Base-by-base conservation (phyloP, 1,139 yeast genomes). In the Suhomyces panamericanus region DNA sequence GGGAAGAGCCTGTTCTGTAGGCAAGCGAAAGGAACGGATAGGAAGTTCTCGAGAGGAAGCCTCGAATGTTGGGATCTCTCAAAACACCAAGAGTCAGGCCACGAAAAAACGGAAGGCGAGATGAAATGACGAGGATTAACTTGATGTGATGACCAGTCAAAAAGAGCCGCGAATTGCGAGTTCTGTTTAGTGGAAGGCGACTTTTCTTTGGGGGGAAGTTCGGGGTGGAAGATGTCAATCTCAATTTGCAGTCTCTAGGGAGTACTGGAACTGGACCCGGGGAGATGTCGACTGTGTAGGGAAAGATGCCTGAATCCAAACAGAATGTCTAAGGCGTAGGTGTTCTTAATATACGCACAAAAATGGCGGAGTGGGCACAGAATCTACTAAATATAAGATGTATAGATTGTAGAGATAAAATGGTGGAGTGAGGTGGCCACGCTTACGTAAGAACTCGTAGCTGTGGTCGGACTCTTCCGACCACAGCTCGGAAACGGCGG, bases 351-450 rank as follows among this genome's bases (percentile, higher is more conserved):
- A 13, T 24, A 22, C 36, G 36, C 36, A 34, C 36, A 34, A 34
- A 24, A n/a, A 22, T 34, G 36, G 16, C 28, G 24, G 9, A 24
- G 22, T 15, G 30, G 38, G 22, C 38, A 27, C 38, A 24, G 32
- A 27, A 28, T 16, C 24, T 36, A 29, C 35, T 20, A 31, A 31
- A 20, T 32, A 30, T 38, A 38, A 32, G 41, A 24, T 31, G 38
- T 15, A 32, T 26, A 38, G 41, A 32, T 38, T 32, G 35, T 26
- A 32, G 20, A 32, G 41, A 38, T 38, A 38, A 38, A 26, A 39
- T 28, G 38, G 34, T 39, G 35, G 30, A 39, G 38, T 30, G 42
- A 34, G 24, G 31, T 39, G 37, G 32, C 17, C 29, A 17, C 15
- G 35, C 22, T 39, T 39, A 39, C 42, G 28, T 39, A 34, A 39